Evolutionary conservation across 768 basidiomycete genomes (phyloP), one percentile per base, ranked within the genome.

Genomic region (Tremella mesenterica): DNA sequence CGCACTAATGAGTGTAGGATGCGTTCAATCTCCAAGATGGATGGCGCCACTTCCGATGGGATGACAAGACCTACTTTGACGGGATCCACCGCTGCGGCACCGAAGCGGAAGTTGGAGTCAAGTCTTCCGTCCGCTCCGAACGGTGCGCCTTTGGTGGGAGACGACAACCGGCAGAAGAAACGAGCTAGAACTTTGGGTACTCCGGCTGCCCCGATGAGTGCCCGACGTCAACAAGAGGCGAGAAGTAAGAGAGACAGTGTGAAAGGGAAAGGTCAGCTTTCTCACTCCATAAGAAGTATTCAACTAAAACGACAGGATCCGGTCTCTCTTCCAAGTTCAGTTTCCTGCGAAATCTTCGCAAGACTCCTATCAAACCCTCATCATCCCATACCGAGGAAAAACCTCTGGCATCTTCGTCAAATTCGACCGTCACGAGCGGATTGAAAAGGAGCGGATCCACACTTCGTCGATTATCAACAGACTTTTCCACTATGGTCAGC

Each of bases 231-330:
- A 14, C 38, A 23, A 5, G 64, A 64, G 27, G 64, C 64, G 0
- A 64, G 64, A n/a, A 60, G 58, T 44, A 38, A 60, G 30, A n/a
- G 64, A 23, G 53, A 50, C 20, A 65, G 67, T 34, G 16, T 62
- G 36, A 49, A 36, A 13, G 54, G 43, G 6, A 65, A 55, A 33
- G 60, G 63, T 61, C 30, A 53, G 60, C 39, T 33, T 8, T 12
- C 21, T 5, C 21, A 47, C 4, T 13, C 8, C 30, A 18, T 16
- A n/a, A 18, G 30, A 25, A 12, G 41, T 43, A 16, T 9, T n/a
- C 16, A 20, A 12, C n/a, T 41, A 23, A 41, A n/a, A 8, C 8
- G 8, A n/a, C 4, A 41, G 38, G 38, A n/a, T n/a, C 38, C 14
- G 38, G 38, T 3, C 45, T 53, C 9, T 28, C 44, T 7, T 25